These are phyloP conservation scores for Saxophila tyrrhenica DNA, from an alignment of 495 filamentous ascomycete genomes.

Conservation along the genomic window DNA sequence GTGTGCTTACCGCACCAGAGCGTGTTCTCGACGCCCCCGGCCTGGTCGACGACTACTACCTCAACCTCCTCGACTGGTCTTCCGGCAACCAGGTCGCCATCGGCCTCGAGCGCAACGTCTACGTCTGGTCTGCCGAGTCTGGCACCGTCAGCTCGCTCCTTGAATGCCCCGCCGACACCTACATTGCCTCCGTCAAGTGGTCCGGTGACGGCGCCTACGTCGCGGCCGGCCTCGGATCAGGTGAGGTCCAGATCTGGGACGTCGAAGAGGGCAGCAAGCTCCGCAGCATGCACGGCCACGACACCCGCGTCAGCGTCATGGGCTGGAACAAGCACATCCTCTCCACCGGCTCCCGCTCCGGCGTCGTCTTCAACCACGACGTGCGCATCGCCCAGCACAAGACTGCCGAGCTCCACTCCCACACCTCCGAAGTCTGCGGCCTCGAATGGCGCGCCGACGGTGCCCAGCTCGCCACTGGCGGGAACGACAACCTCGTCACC, in stretches of 20 bases:
- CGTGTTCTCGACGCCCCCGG: slow-evolving; percentile 95
- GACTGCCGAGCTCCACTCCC: slow-evolving; percentile 86
- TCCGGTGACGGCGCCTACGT: slow-evolving; percentile 95
- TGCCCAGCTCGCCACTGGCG: slow-evolving; percentile 89
- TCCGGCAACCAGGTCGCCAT: slow-evolving; percentile 96
- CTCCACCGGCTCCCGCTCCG: slow-evolving; percentile 86
- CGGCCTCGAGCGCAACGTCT: slow-evolving; percentile 90
- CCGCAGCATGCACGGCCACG: slow-evolving; percentile 95
- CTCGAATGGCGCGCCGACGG: slow-evolving; percentile 96
- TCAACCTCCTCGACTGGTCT: slow-evolving; percentile 97
- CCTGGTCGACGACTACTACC: slow-evolving; percentile 95
- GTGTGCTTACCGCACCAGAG: slow-evolving; percentile 88
- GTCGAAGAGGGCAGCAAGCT: slow-evolving; percentile 90
- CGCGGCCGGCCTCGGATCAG: slow-evolving; percentile 83
- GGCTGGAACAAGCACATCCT: slow-evolving; percentile 97
- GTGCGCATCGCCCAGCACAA: slow-evolving; percentile 97
- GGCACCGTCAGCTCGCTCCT: slow-evolving; percentile 77
- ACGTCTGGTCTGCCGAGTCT: slow-evolving; percentile 97
- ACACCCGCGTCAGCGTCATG: slow-evolving; percentile 93
- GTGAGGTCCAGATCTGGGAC: slow-evolving; percentile 99
- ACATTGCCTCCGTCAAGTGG: slow-evolving; percentile 97
- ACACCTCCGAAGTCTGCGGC: slow-evolving; percentile 95
- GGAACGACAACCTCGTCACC: slow-evolving; percentile 95
- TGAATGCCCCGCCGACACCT: slow-evolving; percentile 79
- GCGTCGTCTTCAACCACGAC: slow-evolving; percentile 98